These are phyloP conservation scores for Lolium perenne DNA, from an alignment of 176 grass and related monocot genomes.

Conservation along the genomic window DNA sequence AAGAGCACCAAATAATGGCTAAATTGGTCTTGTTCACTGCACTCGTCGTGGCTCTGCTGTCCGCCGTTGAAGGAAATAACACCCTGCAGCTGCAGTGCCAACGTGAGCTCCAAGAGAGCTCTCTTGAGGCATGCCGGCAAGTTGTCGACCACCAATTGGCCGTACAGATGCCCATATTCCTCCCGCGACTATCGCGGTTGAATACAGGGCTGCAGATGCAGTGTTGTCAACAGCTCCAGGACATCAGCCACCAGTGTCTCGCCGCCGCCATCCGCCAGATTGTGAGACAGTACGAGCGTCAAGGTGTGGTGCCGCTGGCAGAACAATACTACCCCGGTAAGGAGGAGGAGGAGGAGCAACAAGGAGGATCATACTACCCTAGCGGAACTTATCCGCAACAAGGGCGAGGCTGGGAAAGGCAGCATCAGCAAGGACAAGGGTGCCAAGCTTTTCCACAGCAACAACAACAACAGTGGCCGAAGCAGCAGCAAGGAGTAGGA, in stretches of 20 bases:
- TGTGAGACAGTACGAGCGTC: constrained; percentile 30
- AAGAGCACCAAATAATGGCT: not conserved
- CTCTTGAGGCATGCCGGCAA: constrained; percentile 44
- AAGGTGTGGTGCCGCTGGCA: constrained; percentile 1
- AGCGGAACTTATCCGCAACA: not conserved
- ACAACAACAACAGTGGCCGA: not conserved
- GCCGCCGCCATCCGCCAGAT: not conserved
- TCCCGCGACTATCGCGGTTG: not conserved
- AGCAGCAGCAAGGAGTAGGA: not conserved
- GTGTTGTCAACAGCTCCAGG: not conserved
- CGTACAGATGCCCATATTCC: not conserved
- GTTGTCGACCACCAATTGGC: constrained; percentile 33
- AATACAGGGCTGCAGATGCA: not conserved
- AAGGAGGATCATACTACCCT: no score
- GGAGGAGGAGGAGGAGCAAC: not conserved
- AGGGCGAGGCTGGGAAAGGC: not conserved
- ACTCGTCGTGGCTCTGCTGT: constrained; percentile 28
- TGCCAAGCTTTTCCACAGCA: not conserved
- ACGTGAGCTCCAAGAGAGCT: constrained; percentile 42
- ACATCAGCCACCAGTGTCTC: not conserved
- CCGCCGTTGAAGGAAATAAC: not conserved
- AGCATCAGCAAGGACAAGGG: not conserved
- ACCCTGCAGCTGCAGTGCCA: constrained; percentile 30
- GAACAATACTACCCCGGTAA: not conserved
- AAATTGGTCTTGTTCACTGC: constrained; percentile 11